phyloP scores from a whole-genome alignment of 768 basidiomycete genomes.

The Mycena pura region DNA sequence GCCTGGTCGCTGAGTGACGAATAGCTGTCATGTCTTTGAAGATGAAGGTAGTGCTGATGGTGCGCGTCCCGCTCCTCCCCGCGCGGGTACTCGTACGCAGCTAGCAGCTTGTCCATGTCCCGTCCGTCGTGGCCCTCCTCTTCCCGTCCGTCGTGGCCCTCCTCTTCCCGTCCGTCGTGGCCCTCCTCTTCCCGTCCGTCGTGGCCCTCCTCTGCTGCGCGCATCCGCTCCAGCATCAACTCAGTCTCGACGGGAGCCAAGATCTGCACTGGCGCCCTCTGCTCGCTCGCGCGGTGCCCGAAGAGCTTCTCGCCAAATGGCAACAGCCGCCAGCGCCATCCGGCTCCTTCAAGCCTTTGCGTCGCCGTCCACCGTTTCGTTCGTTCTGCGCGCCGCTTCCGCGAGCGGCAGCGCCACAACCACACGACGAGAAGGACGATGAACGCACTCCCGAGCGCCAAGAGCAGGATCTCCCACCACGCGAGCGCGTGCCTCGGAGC shows the following conservation, averaged over 20 bases:
- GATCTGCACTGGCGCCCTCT: slow-evolving; percentile 10
- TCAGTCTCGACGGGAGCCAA: slow-evolving; percentile 38
- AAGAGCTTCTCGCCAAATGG: slow-evolving; percentile 55
- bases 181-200: too few species aligned
- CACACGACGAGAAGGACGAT: slow-evolving; percentile 72
- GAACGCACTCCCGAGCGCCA: slow-evolving; percentile 82
- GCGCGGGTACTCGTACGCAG: slow-evolving; percentile 38
- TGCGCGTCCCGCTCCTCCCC: not conserved
- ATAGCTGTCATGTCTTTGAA: slow-evolving; percentile 24
- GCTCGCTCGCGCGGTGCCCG: slow-evolving; percentile 40
- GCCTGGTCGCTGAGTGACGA: too few species aligned
- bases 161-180: not conserved
- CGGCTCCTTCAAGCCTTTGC: slow-evolving; percentile 47
- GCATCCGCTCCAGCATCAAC: slow-evolving; percentile 53
- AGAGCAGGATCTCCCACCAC: slow-evolving; percentile 89
- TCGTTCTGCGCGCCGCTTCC: slow-evolving; percentile 54
- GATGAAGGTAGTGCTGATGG: slow-evolving; percentile 37
- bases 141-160: not conserved
- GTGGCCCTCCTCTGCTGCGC: slow-evolving; percentile 39
- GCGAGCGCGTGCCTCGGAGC: slow-evolving; percentile 46
- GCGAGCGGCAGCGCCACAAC: slow-evolving; percentile 75
- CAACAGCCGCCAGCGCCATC: slow-evolving; percentile 52
- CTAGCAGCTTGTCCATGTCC: slow-evolving; percentile 50
- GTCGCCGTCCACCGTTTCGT: slow-evolving; percentile 52
- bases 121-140: too few species aligned